Base-by-base conservation (phyloP, 139 green algal species). In the Chlamydomonas asymmetrica region DNA sequence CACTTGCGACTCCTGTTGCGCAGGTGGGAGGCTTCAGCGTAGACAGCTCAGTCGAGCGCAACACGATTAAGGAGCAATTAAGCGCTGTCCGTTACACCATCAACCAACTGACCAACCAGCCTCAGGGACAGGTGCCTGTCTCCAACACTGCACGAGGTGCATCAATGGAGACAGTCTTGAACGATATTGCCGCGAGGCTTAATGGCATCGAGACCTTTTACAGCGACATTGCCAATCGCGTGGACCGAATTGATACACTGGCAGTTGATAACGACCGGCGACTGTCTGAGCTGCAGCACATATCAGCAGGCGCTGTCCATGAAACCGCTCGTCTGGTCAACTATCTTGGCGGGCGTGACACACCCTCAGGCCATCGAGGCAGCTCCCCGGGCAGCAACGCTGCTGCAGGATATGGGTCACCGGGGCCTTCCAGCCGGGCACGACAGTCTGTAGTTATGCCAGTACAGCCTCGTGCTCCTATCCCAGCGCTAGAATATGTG, bases 201-300 rank as follows among this genome's bases (percentile, higher is more conserved):
- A 34, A 4, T 1, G 52, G 7, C 43, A 83, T 83, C 34, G 77
- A 83, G 35, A 18, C 20, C 34, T 34, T 83, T 0, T 83, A 83
- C 52, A 37, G 9, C 4, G 37, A 34, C 2, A 32, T 83, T 2
- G 63, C 71, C 1, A 40, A 22, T 18, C 62, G 63, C 29, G 40
- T 82, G 25, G 50, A 62, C 31, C 56, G 49, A 38, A 68, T 82
- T 38, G 68, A 82, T 29, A 4, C 35, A 3, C 78, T 71, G 0
- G 25, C 74, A 8, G 65, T 65, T 23, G 34, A 79, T 49, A 73
- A 48, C 32, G 78, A 83, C 56, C 54, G 57, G 5, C 41, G 60
- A 27, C 66, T 83, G 23, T 67, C 70, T 25, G 71, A 83, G 9
- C 65, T 83, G 27, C 78, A 83, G 65, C 71, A 79, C 38, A 62